Percentiles rank a stretch among this genome's conserved stretches.
Evolutionary conservation across 495 filamentous ascomycete species (phyloP).

Genomic region (Pyrenula aspistea): DNA sequence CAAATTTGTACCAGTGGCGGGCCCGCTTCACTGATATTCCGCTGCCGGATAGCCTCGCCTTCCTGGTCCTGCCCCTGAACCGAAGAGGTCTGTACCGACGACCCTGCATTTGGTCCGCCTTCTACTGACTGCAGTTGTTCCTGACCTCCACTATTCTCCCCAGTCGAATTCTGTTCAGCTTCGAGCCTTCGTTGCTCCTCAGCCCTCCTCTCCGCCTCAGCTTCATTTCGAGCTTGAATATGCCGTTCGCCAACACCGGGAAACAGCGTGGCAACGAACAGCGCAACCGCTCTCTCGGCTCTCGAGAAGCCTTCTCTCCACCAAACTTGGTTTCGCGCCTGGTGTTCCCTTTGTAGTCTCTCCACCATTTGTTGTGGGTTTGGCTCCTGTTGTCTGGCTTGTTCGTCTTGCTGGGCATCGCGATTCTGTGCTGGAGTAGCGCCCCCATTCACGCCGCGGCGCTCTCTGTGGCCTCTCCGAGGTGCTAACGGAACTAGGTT

Average conservation of each 20-base stretch:
- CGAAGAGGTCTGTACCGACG: not conserved
- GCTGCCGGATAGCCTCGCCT: not conserved
- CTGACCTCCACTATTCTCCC: not conserved
- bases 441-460: slow-evolving; percentile 1
- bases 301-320: slow-evolving; percentile 46
- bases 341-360: slow-evolving; percentile 17
- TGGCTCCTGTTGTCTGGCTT: slow-evolving; percentile 5
- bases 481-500: slow-evolving; percentile 44
- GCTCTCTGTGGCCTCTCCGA: not conserved
- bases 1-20: not conserved
- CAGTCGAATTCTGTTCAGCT: not conserved
- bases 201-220: slow-evolving; percentile 42
- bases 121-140: not conserved
- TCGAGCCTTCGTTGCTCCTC: slow-evolving; percentile 12
- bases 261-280: slow-evolving; percentile 76
- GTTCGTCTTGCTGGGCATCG: slow-evolving; percentile 1
- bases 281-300: slow-evolving; percentile 60
- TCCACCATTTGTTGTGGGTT: slow-evolving; percentile 8
- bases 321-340: slow-evolving; percentile 38
- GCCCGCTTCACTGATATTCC: not conserved
- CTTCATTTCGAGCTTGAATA: slow-evolving; percentile 55
- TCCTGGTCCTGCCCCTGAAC: not conserved
- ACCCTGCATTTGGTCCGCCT: not conserved
- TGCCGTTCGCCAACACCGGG: slow-evolving; percentile 79
- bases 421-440: slow-evolving; percentile 1